These are phyloP conservation scores for Microdochium trichocladiopsis DNA, from an alignment of 2,329 filamentous ascomycete genomes.

Conservation along the genomic window DNA sequence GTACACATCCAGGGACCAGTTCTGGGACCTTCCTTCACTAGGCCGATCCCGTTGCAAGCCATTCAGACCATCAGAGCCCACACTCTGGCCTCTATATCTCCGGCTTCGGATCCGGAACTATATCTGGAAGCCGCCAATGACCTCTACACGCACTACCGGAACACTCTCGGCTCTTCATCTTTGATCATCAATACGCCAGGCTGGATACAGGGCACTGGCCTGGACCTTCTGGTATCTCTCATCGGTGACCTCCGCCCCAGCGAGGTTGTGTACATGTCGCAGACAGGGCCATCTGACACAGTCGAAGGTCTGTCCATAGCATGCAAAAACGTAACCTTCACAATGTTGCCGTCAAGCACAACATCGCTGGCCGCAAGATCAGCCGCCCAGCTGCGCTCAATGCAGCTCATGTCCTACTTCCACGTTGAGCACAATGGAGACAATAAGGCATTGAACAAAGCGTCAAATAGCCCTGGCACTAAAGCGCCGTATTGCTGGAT, in stretches of 20 bases:
- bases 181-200: conserved; percentile 69
- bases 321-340: conserved; percentile 32
- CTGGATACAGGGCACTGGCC: conserved; percentile 65
- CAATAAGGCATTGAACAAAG: conserved; percentile 2
- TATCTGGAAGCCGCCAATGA: conserved; percentile 59
- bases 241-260: conserved; percentile 46
- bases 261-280: conserved; percentile 63
- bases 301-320: conserved; percentile 43
- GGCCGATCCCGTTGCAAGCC: conserved; percentile 32
- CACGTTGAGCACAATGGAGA: conserved; percentile 34
- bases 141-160: conserved; percentile 51
- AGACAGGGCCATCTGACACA: conserved; percentile 51
- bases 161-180: conserved; percentile 36
- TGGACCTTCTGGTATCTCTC: conserved; percentile 55
- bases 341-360: conserved; percentile 43
- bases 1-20: conserved; percentile 53
- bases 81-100: conserved; percentile 56
- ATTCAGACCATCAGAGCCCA: conserved; percentile 51
- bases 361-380: conserved; percentile 39
- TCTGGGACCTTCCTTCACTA: conserved; percentile 61
- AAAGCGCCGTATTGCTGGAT: conserved; percentile 36
- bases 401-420: conserved; percentile 79
- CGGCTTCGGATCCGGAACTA: conserved; percentile 58
- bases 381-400: conserved; percentile 58
- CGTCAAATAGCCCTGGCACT: not conserved